Base-by-base conservation (phyloP, 2,329 filamentous ascomycete genomes). In the Epichloe typhina region DNA sequence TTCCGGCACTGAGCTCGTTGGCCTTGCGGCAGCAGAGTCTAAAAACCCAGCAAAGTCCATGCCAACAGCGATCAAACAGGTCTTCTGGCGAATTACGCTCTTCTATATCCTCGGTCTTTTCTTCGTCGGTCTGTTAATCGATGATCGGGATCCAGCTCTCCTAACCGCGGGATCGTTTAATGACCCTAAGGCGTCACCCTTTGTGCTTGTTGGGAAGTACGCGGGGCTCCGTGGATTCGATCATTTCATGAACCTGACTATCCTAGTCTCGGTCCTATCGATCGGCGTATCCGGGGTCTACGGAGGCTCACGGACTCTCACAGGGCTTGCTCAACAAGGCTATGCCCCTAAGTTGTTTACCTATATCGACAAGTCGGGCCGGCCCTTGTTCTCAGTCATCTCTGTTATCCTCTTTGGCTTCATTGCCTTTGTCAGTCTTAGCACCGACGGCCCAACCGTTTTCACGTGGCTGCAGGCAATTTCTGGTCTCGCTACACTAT, bases 51-150 rank as follows among this genome's bases (percentile, higher is more conserved):
- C 79, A 51, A 82, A 86, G 61, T 79, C 83, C 0, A 75, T 95
- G 1, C 89, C 89, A 0, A 82, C 80, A 2, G 89, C 89, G 5
- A 83, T 91, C 59, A 94, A 93, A 70, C 88, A 94, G 62, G 86
- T 78, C 35, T 78, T 78, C 52, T 78, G 75, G 74, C 73, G 75
- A 56, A 77, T 78, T 53, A 75, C 72, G 0, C 61, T 77, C 54
- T 79, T 79, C 56, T 79, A 79, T 54, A 64, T 79, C 45, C 64
- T 78, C 3, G 73, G 73, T 37, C 67, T 79, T 13, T 67, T 74
- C 49, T 72, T 77, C 11, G 69, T 77, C 15, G 75, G 75, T 13
- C 66, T 79, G 5, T 61, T 78, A 5, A 65, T 78, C 38, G 63
- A 65, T 48, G 72, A 70, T 47, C 62, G 69, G 21, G 75, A 79